Conservation (phyloP, 2,329 filamentous ascomycete species). For the Sclerotinia nivalis region DNA sequence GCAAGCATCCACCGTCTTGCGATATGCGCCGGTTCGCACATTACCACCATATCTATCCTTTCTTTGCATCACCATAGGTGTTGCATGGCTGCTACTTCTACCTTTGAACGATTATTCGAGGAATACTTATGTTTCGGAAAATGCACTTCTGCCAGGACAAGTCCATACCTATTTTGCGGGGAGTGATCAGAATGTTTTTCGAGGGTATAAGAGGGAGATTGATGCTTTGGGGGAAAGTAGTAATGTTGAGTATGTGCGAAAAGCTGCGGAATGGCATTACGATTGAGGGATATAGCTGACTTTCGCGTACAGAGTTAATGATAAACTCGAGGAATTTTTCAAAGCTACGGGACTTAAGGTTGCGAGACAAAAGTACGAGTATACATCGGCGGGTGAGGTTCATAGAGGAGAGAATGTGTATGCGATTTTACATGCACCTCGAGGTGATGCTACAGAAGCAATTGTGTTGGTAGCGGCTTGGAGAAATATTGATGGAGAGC, state of each 20-base stretch:
- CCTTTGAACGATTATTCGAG: constrained; percentile 90
- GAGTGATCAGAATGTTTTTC: constrained; percentile 91
- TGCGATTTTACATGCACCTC: constrained; percentile 86
- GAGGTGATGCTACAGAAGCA: constrained; percentile 94
- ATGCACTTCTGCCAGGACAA: constrained; percentile 90
- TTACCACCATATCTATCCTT: constrained; percentile 85
- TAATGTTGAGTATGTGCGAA: constrained; percentile 52
- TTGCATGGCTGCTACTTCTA: constrained; percentile 86
- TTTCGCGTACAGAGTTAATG: constrained; percentile 54
- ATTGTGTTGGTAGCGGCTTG: constrained; percentile 90
- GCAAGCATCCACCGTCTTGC: constrained; percentile 62
- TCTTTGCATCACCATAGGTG: constrained; percentile 79
- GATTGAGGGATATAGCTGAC: constrained; percentile 35
- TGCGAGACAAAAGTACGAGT: constrained; percentile 84
- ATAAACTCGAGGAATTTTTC: constrained; percentile 74
- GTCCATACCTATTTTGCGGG: constrained; percentile 98
- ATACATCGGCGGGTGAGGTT: constrained; percentile 71
- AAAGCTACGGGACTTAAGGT: constrained; percentile 80
- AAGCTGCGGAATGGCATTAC: constrained; percentile 29
- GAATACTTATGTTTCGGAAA: constrained; percentile 94
- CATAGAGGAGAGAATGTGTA: constrained; percentile 88
- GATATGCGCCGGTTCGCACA: constrained; percentile 79
- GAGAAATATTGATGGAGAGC: constrained; percentile 73
- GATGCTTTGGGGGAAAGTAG: constrained; percentile 57
- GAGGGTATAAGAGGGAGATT: constrained; percentile 85